Base-by-base conservation (phyloP, 768 basidiomycete genomes). In the Boletus coccyginus region DNA sequence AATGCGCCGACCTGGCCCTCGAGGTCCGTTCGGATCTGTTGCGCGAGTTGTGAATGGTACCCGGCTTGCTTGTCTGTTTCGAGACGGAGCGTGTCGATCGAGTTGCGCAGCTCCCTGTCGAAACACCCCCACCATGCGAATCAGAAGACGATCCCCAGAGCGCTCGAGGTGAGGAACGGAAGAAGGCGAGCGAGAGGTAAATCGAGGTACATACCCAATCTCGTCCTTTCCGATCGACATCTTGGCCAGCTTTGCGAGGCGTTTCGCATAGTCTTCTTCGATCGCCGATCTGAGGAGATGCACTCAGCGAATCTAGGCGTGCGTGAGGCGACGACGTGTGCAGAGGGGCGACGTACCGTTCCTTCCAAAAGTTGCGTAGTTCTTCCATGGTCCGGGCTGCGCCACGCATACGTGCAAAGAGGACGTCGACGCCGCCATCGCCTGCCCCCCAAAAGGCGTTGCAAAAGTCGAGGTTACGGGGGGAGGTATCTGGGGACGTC, bases 211-310 rank as follows among this genome's bases (percentile, higher is more conserved):
- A 67, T 70, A 94, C 94, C 94, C 96, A 61, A 94, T 91, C 74
- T 98, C 97, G 70, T 97, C 95, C 63, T 81, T 83, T 41, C 95
- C 96, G 39, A 97, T 73, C 9, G 81, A 63, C 56, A 78, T 63
- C 72, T 91, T 95, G 33, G 92, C 81, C 24, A 99, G 76, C 69
- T 90, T 92, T 21, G 80, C 75, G 14, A 99, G 67, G 31, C 87
- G 83, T 73, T 93, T 94, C 1, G 95, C 88, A 66, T 98, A 98
- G 38, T 98, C 96, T 65, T 98, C 94, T 71, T 98, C 95, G 59
- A 98, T 97, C 32, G 78, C 61, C 9, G 93, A 87, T 68, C 96
- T 97, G 31, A 41, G 13, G 27, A 32, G n/a, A n/a, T n/a, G n/a
- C n/a, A n/a, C n/a, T n/a, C n/a, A n/a, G n/a, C n/a, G n/a, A n/a